Percentiles rank a stretch among this genome's conserved stretches.
These are phyloP conservation scores for Kalmanozyma brasiliensis DNA, from an alignment of 1,284 basidiomycete genomes.

Conservation along the genomic window DNA sequence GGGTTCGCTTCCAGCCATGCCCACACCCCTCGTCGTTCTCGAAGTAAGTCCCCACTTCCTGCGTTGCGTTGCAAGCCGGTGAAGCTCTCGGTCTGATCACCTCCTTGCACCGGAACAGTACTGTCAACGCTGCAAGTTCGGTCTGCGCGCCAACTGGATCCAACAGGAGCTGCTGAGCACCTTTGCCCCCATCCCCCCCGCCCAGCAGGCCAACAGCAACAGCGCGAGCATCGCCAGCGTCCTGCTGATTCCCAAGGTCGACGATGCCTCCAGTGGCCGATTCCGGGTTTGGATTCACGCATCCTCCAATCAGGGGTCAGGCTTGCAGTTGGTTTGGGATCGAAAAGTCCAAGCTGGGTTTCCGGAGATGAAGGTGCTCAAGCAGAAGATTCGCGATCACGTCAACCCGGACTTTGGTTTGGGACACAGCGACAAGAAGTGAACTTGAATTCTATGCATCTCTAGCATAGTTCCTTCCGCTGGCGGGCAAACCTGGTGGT, in stretches of 20 bases:
- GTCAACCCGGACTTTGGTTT: constrained; percentile 19
- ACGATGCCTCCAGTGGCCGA: constrained; percentile 4
- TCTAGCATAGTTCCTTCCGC: constrained; percentile 33
- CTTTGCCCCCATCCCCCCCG: constrained; percentile 10
- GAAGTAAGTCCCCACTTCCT: constrained; percentile 20
- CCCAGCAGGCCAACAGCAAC: not conserved
- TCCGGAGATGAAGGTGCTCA: constrained; percentile 33
- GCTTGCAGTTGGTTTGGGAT: constrained; percentile 24
- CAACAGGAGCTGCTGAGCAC: constrained; percentile 41
- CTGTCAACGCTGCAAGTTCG: constrained; percentile 41
- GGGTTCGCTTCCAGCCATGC: not conserved
- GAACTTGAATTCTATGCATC: constrained; percentile 1
- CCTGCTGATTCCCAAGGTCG: constrained; percentile 22
- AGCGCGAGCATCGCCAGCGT: constrained; percentile 2
- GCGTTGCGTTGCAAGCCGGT: not conserved
- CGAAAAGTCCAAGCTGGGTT: constrained; percentile 26
- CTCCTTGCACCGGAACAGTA: constrained; percentile 10
- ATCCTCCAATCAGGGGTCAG: not conserved
- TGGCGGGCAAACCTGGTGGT: constrained; percentile 8
- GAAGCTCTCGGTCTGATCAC: not conserved
- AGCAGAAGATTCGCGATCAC: constrained; percentile 27
- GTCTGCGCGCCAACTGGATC: constrained; percentile 38
- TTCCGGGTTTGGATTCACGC: constrained; percentile 25
- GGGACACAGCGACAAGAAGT: constrained; percentile 31
- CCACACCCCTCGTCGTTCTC: constrained; percentile 21